Conservation (phyloP, 2,329 filamentous ascomycete genomes). For the Alternaria tenuissima region DNA sequence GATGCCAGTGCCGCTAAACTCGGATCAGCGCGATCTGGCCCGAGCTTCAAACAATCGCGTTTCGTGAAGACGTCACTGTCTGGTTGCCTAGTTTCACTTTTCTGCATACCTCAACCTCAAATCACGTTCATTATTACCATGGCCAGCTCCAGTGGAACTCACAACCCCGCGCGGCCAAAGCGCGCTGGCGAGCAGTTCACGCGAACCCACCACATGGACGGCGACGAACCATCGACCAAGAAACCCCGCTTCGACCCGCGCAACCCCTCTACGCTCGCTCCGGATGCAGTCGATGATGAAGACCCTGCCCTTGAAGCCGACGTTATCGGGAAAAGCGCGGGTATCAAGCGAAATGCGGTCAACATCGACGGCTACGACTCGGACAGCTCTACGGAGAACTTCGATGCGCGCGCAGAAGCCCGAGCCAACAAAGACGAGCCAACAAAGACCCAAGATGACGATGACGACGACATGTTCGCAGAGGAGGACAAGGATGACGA, state of each 20-base stretch:
- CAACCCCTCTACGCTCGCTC: slow-evolving; percentile 90
- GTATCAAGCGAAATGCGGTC: slow-evolving; percentile 89
- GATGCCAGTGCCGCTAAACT: slow-evolving; percentile 15
- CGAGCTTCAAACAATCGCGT: slow-evolving; percentile 28
- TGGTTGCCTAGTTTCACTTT: neutral
- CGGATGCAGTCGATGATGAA: slow-evolving; percentile 78
- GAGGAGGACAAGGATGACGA: slow-evolving; percentile 67
- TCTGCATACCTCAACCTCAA: neutral
- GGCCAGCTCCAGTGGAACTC: slow-evolving; percentile 40
- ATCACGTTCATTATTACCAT: slow-evolving; percentile 19
- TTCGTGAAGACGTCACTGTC: slow-evolving; percentile 24
- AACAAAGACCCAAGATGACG: slow-evolving; percentile 57
- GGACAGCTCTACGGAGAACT: slow-evolving; percentile 90
- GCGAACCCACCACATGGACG: slow-evolving; percentile 73
- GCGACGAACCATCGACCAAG: slow-evolving; percentile 66
- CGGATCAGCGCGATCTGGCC: slow-evolving; percentile 21
- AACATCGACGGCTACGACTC: slow-evolving; percentile 98
- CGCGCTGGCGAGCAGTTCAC: slow-evolving; percentile 83
- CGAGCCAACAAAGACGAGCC: slow-evolving; percentile 56
- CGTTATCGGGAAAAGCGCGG: slow-evolving; percentile 79
- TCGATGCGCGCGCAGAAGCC: slow-evolving; percentile 75
- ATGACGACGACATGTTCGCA: slow-evolving; percentile 85
- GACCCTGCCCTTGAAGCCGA: slow-evolving; percentile 86
- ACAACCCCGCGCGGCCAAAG: slow-evolving; percentile 75
- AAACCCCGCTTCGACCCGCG: slow-evolving; percentile 93